Evolutionary conservation across 495 filamentous ascomycete genomes (phyloP).

Genomic region (Chaetomidium leptoderma): DNA sequence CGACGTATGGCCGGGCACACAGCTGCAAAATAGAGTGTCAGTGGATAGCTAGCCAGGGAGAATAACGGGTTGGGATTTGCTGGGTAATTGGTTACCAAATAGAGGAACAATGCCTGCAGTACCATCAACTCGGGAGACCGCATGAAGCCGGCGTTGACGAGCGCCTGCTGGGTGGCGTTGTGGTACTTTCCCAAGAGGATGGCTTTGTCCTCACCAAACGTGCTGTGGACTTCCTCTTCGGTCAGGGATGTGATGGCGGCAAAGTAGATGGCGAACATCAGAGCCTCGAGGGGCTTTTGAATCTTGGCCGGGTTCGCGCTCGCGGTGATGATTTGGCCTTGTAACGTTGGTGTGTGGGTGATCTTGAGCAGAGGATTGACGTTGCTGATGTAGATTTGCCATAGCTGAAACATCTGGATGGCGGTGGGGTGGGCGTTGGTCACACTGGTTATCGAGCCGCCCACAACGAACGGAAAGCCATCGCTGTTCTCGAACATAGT

Average conservation of each 20-base stretch:
- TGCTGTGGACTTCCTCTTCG: constrained; percentile 48
- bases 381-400: constrained; percentile 67
- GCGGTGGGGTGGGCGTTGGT: constrained; percentile 58
- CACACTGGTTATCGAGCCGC: constrained; percentile 44
- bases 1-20: constrained; percentile 43
- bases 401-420: constrained; percentile 68
- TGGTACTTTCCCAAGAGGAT: constrained; percentile 47
- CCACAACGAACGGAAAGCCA: constrained; percentile 58
- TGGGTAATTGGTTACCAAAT: constrained; percentile 45
- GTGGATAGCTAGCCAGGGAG: constrained; percentile 1
- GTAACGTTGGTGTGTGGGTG: constrained; percentile 60
- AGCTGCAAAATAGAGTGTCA: constrained; percentile 33
- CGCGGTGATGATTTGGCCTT: constrained; percentile 50
- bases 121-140: constrained; percentile 50
- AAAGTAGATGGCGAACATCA: constrained; percentile 57
- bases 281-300: constrained; percentile 46
- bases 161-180: constrained; percentile 50
- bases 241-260: constrained; percentile 49
- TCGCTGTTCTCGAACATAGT: constrained; percentile 50
- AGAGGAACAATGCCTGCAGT: constrained; percentile 54
- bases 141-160: constrained; percentile 55
- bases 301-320: constrained; percentile 46
- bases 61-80: neutral
- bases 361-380: constrained; percentile 68
- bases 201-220: constrained; percentile 45